These are phyloP conservation scores for Solanum habrochaites DNA, from an alignment of 257 asterid genomes.

Conservation along the genomic window DNA sequence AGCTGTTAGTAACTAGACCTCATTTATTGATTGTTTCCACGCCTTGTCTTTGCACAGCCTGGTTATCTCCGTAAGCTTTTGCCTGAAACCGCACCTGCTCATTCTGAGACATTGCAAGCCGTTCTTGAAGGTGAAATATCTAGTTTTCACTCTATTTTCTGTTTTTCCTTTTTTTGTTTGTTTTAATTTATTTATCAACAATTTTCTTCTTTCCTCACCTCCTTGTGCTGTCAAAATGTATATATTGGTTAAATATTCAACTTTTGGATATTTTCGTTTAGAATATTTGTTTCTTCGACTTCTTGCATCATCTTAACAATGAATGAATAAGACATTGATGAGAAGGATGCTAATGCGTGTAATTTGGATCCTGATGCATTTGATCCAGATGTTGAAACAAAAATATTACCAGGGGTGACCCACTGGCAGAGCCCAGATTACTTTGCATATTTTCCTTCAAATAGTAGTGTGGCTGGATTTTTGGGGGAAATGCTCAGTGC, in stretches of 20 bases:
- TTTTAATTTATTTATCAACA: neutral
- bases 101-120: slow-evolving; percentile 60
- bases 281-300: neutral
- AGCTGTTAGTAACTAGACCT: neutral
- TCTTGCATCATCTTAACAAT: neutral
- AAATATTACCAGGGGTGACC: slow-evolving; percentile 89
- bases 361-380: neutral
- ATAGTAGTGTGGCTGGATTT: slow-evolving; percentile 86
- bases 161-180: neutral
- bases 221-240: neutral
- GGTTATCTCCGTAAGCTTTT: slow-evolving; percentile 82
- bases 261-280: neutral
- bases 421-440: slow-evolving; percentile 95
- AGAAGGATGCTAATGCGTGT: neutral
- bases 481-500: slow-evolving; percentile 97
- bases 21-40: neutral
- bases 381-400: slow-evolving; percentile 52
- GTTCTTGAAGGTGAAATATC: slow-evolving; percentile 59
- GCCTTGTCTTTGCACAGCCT: slow-evolving; percentile 37
- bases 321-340: neutral
- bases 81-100: slow-evolving; percentile 77
- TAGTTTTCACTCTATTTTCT: neutral
- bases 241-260: neutral
- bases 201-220: neutral
- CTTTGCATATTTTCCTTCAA: slow-evolving; percentile 77